Evolutionary conservation across 306 rosid genomes (phyloP), one percentile per base, ranked within the genome.

Genomic region (Betula pendula): DNA sequence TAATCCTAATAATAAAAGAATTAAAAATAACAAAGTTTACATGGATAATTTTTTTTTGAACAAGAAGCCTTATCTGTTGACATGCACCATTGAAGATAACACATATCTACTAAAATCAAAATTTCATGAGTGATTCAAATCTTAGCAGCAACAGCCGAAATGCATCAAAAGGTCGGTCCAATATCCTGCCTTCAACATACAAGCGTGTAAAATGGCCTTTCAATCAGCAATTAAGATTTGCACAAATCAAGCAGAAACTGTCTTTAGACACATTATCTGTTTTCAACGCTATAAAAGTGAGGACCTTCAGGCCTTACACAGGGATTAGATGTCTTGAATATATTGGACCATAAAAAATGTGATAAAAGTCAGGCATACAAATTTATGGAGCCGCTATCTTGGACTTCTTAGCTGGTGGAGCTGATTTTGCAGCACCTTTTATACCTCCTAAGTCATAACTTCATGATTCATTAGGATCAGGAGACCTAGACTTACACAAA

Each of bases 371-470:
- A 6, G 42, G 62, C 79, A 68, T 56, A 79, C 72, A 77, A 68
- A 49, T 38, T 72, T 27, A 31, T 78, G 59, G 50, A 75, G 81
- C 86, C 71, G 86, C 79, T 69, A 74, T 68, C 68, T 82, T 56
- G 42, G 85, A 82, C 66, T 43, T 13, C 11, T 62, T 75, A 25
- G 7, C 35, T 56, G 38, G 70, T 40, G 48, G 43, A 49, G 16
- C 45, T 48, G 24, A 19, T 29, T 29, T 33, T 12, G 24, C 67
- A 14, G 3, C 42, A 14, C 29, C 6, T 15, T 38, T 60, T 60
- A 60, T 9, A 1, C 3, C 60, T 20, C 13, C 60, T 17, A 20
- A 53, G 42, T 29, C 12, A 40, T 2, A 14, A 4, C n/a, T 10
- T 13, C n/a, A 60, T 15, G 68, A 60, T 60, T 13, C 10, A 29